These are phyloP conservation scores for Solanum arcanum DNA, from an alignment of 257 asterid genomes.

Conservation along the genomic window DNA sequence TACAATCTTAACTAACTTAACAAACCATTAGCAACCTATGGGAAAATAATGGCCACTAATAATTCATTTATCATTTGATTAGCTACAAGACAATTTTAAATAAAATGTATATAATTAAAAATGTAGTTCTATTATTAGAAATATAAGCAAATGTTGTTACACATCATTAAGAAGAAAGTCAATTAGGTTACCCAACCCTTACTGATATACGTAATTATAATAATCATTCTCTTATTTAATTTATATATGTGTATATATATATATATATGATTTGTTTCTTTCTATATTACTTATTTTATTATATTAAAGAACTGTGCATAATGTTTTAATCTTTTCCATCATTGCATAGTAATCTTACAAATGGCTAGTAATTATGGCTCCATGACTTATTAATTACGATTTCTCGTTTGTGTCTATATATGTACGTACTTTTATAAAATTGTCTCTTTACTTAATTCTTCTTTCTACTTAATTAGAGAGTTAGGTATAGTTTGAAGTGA, in stretches of 20 bases:
- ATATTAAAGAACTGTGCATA: neutral
- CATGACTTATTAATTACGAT: neutral
- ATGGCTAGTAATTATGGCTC: neutral
- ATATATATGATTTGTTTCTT: neutral
- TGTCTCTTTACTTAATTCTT: neutral
- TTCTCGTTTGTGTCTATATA: neutral
- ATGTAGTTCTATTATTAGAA: neutral
- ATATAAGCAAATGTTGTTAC: neutral
- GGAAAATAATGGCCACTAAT: neutral
- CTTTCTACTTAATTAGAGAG: neutral
- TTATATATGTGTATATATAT: neutral
- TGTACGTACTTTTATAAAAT: neutral
- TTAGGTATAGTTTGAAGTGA: neutral
- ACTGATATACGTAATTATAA: neutral
- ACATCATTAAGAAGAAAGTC: neutral
- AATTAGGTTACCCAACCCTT: conserved; percentile 4
- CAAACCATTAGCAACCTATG: neutral
- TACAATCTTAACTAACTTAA: neutral
- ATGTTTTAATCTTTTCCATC: neutral
- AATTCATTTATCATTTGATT: neutral
- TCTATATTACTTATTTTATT: neutral
- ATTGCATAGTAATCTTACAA: neutral
- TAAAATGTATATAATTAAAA: neutral
- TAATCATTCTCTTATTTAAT: neutral
- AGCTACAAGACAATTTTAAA: neutral